These are phyloP conservation scores for Cymodocea nodosa DNA, from an alignment of 116 monocot species.

Conservation along the genomic window DNA sequence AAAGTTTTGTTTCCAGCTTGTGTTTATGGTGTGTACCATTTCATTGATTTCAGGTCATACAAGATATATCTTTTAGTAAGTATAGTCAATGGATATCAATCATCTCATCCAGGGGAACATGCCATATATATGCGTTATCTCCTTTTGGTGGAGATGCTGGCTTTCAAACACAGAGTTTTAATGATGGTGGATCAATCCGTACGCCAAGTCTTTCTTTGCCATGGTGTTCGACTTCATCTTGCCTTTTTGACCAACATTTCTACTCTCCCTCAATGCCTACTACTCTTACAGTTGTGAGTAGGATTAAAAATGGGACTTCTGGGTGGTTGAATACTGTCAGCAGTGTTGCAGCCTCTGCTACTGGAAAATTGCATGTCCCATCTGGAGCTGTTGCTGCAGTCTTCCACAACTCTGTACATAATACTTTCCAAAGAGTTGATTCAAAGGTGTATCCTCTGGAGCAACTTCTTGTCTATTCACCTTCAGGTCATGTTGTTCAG, in stretches of 20 bases:
- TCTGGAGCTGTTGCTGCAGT: constrained; percentile 83
- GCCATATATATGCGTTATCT: constrained; percentile 78
- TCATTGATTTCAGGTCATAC: constrained; percentile 52
- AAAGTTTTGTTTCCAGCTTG: neutral
- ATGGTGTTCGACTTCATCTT: constrained; percentile 75
- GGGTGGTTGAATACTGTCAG: constrained; percentile 93
- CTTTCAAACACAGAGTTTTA: constrained; percentile 53
- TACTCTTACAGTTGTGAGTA: constrained; percentile 68
- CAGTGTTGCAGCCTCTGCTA: constrained; percentile 76
- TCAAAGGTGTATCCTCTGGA: constrained; percentile 52
- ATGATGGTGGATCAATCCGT: constrained; percentile 37
- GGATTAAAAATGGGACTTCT: constrained; percentile 75
- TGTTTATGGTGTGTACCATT: neutral
- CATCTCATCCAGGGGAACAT: constrained; percentile 81
- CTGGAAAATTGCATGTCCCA: constrained; percentile 58
- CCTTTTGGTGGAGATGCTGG: constrained; percentile 89
- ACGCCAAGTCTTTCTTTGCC: constrained; percentile 54
- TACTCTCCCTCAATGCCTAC: constrained; percentile 42
- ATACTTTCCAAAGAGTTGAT: constrained; percentile 2
- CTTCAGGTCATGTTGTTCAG: constrained; percentile 92
- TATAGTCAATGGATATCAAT: constrained; percentile 94
- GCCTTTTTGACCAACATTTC: constrained; percentile 36
- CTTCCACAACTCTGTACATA: constrained; percentile 64
- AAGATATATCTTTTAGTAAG: constrained; percentile 84
- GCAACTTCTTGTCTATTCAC: constrained; percentile 78